Conservation (phyloP, 2,329 filamentous ascomycete genomes). For the Endothia cerciana region DNA sequence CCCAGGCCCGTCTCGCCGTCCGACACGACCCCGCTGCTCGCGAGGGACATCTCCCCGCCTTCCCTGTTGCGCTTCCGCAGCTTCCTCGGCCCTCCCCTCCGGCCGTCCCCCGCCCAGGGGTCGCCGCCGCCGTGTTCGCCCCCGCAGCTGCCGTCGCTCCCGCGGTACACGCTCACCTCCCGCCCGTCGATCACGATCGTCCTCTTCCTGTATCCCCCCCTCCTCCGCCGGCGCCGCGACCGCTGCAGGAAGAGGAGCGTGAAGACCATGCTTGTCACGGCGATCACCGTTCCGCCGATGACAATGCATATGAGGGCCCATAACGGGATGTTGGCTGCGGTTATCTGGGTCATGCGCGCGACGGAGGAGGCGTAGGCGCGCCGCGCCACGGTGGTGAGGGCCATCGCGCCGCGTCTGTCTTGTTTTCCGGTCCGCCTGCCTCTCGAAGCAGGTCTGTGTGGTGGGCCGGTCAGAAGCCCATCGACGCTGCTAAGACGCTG, state of each 20-base stretch:
- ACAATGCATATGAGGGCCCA: slow-evolving; percentile 49
- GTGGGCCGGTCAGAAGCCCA: not conserved
- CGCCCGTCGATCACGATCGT: slow-evolving; percentile 9
- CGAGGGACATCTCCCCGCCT: not conserved
- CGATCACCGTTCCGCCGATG: slow-evolving; percentile 50
- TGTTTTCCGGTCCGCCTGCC: not conserved
- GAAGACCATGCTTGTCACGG: slow-evolving; percentile 44
- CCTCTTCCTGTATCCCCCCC: slow-evolving; percentile 4
- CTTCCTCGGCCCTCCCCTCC: slow-evolving; percentile 1
- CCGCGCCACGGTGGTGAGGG: not conserved
- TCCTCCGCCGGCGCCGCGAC: slow-evolving; percentile 34
- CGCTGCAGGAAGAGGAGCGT: slow-evolving; percentile 49
- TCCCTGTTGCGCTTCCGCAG: slow-evolving; percentile 20
- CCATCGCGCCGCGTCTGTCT: not conserved
- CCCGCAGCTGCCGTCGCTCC: slow-evolving; percentile 17
- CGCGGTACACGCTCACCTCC: slow-evolving; percentile 17
- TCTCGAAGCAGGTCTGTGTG: not conserved
- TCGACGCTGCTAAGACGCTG: not conserved
- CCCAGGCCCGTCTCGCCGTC: slow-evolving; percentile 3
- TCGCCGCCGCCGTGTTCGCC: not conserved
- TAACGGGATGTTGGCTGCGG: slow-evolving; percentile 34
- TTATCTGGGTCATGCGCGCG: not conserved
- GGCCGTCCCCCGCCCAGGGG: not conserved
- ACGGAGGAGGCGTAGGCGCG: not conserved
- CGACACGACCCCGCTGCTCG: not conserved